phyloP scores from a whole-genome alignment of 192 early-diverging fungal species.

The Backusella mclennaniae region DNA sequence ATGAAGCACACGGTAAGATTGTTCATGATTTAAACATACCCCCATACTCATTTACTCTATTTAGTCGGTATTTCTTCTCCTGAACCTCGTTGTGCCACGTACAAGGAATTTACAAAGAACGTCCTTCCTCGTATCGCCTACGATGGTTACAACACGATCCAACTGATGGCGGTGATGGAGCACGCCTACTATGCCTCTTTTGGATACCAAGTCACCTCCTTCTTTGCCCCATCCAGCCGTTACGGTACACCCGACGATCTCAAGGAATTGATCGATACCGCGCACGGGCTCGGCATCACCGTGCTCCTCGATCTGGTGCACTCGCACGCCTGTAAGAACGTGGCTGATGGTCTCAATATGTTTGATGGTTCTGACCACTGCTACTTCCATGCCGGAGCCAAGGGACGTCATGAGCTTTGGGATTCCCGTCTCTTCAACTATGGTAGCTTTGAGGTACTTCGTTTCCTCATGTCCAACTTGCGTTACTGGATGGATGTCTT shows the following conservation, averaged over 20 bases:
- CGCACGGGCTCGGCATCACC: slow-evolving; percentile 83
- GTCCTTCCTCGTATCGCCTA: slow-evolving; percentile 83
- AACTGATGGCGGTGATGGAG: slow-evolving; percentile 96
- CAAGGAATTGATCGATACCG: slow-evolving; percentile 87
- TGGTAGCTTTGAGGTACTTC: slow-evolving; percentile 82
- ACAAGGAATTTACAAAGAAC: slow-evolving; percentile 84
- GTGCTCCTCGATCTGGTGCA: slow-evolving; percentile 95
- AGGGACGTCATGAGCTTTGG: slow-evolving; percentile 92
- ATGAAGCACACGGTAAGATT: slow-evolving; percentile 87
- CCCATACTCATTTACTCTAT: slow-evolving; percentile 1
- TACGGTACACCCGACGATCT: slow-evolving; percentile 95
- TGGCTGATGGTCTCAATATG: slow-evolving; percentile 91
- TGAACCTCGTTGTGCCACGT: slow-evolving; percentile 79
- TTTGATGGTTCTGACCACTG: slow-evolving; percentile 97
- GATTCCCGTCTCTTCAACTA: slow-evolving; percentile 97
- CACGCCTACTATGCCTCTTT: slow-evolving; percentile 99
- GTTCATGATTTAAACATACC: not conserved
- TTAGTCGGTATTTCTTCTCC: slow-evolving; percentile 90
- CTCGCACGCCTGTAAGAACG: slow-evolving; percentile 95
- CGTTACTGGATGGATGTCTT: slow-evolving; percentile 92
- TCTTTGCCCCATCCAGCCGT: slow-evolving; percentile 89
- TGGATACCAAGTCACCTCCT: slow-evolving; percentile 97
- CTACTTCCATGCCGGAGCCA: slow-evolving; percentile 91
- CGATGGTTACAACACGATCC: slow-evolving; percentile 81
- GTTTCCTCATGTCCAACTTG: slow-evolving; percentile 94